Conservation (phyloP, 208 protist species). For the Acanthamoeba castellanii region DNA sequence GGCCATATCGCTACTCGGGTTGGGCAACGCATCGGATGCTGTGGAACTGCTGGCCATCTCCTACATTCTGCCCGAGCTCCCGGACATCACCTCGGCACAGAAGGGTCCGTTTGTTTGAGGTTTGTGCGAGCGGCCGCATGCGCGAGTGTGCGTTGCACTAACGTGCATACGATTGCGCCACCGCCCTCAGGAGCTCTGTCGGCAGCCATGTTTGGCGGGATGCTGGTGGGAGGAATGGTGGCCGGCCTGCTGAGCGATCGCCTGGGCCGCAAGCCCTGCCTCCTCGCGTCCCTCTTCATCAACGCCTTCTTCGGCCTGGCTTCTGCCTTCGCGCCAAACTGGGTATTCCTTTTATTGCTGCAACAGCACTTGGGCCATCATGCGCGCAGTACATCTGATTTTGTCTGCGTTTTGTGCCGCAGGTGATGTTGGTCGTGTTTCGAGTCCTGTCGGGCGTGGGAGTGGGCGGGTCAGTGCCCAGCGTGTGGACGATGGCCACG, state of each 20-base stretch:
- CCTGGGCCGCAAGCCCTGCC: conserved; percentile 70
- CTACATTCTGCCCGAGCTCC: conserved; percentile 77
- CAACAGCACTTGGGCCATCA: background rate
- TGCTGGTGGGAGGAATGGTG: conserved; percentile 76
- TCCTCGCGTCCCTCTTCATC: conserved; percentile 63
- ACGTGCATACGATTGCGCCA: background rate
- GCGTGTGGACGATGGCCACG: conserved; percentile 76
- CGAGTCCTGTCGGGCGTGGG: conserved; percentile 74
- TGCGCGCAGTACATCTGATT: background rate
- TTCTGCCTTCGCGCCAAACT: conserved; percentile 11
- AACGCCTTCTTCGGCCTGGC: conserved; percentile 74
- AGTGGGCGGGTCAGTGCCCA: conserved; percentile 77
- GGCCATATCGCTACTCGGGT: conserved; percentile 59
- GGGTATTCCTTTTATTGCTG: background rate
- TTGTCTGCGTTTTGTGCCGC: no score
- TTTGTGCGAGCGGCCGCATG: background rate
- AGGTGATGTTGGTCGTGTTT: conserved; percentile 53
- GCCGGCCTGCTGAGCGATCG: conserved; percentile 46
- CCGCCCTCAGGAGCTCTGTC: conserved; percentile 65
- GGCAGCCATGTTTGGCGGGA: conserved; percentile 75
- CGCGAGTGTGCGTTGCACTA: no score
- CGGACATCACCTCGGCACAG: conserved; percentile 28
- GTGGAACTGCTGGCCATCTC: conserved; percentile 76
- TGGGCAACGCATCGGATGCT: conserved; percentile 75
- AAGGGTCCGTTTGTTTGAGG: conserved; percentile 5